Evolutionary conservation across 257 asterid species (phyloP), one percentile per base, ranked within the genome.

Genomic region (Henckelia pumila): DNA sequence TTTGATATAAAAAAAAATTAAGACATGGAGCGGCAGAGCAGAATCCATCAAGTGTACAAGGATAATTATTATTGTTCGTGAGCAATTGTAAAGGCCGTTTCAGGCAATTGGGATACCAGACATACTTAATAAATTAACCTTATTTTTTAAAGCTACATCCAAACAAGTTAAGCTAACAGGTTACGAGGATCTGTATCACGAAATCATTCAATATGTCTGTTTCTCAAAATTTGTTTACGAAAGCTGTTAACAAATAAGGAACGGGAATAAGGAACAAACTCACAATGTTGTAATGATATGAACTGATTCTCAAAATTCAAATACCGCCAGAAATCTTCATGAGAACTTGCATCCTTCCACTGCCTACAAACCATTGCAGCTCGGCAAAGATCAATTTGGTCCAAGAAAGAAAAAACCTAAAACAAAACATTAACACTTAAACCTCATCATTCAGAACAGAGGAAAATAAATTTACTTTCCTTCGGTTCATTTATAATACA

Each of bases 301-400:
- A 24, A 71, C 69, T 82, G 87, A 73, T 84, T 85, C 86, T 89
- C 95, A 80, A 94, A 94, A 83, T 94, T 87, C 78, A 91, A 77
- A 83, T 74, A 80, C 60, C 95, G 91, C 98, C 98, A 91, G 79
- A 94, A 94, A 75, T 94, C 98, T 82, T 94, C 99, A 75, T 94
- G 99, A 65, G 96, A 84, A 79, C 96, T 88, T 57, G 96, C 93
- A 63, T 84, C 89, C 76, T 96, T 86, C 99, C 99, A 94, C 83
- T 91, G 99, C 81, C 79, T 78, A 80, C 98, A 94, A 72, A 91
- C 97, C 71, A 82, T 79, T 71, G 98, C 89, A 20, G 96, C 96
- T 77, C 87, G 91, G 78, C 99, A 94, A 73, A 94, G 98, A 79
- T 91, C 92, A 64, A 83, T 67, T 71, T 91, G 96, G 59, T 70